Percentiles rank a stretch among this genome's conserved stretches.
phyloP scores from a whole-genome alignment of 2,329 filamentous ascomycete species.

The Aspergillus sp. region DNA sequence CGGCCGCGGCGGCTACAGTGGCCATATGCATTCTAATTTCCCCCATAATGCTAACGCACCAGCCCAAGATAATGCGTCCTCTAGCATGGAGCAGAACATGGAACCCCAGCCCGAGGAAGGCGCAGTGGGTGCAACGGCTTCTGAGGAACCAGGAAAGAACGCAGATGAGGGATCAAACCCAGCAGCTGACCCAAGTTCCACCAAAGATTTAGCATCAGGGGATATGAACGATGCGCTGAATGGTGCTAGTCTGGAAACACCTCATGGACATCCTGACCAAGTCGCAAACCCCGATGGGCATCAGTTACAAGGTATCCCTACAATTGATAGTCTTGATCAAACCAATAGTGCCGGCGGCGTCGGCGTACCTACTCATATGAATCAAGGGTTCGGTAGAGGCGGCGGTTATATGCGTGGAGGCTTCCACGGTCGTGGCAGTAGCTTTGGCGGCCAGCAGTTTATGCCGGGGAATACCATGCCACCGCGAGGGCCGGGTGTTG shows the following conservation, averaged over 20 bases:
- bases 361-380: slow-evolving; percentile 24
- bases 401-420: slow-evolving; percentile 47
- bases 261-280: slow-evolving; percentile 14
- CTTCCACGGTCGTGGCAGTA: slow-evolving; percentile 41
- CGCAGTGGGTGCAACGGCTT: slow-evolving; percentile 9
- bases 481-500: slow-evolving; percentile 57
- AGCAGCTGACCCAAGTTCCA: slow-evolving; percentile 32
- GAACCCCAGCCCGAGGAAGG: slow-evolving; percentile 18
- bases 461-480: slow-evolving; percentile 32
- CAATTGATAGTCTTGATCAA: slow-evolving; percentile 32
- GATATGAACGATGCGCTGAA: slow-evolving; percentile 13
- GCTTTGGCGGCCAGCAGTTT: slow-evolving; percentile 28
- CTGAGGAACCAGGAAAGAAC: slow-evolving; percentile 20
- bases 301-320: slow-evolving; percentile 31
- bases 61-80: slow-evolving; percentile 31
- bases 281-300: slow-evolving; percentile 12
- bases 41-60: slow-evolving; percentile 34
- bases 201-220: slow-evolving; percentile 24
- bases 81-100: slow-evolving; percentile 27
- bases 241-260: slow-evolving; percentile 16
- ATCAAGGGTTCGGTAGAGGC: slow-evolving; percentile 40
- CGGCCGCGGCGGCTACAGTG: slow-evolving; percentile 38
- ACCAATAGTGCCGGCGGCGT: slow-evolving; percentile 24
- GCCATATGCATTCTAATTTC: slow-evolving; percentile 37
- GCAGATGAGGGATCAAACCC: slow-evolving; percentile 36